Base-by-base conservation (phyloP, 768 basidiomycete species). In the Strobilomyces confusus region DNA sequence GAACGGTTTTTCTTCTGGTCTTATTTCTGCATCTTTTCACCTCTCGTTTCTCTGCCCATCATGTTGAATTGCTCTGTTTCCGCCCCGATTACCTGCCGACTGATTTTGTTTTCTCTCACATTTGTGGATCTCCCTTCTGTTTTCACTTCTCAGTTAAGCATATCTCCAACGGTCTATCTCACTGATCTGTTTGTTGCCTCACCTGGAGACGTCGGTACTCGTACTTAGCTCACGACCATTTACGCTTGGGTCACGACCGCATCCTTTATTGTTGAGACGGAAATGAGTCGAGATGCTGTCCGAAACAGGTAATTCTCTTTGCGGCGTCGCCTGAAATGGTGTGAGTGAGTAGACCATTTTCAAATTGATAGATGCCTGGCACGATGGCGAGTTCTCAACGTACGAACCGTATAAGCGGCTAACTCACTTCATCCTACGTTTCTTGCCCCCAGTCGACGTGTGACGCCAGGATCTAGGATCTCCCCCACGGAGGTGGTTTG, bases 321-420 rank as follows among this genome's bases (percentile, higher is more conserved):
- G 48, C 48, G 48, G 48, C 23, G 48, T 40, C 9, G 5, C 34
- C 46, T 13, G 33, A 12, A 33, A 33, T 33, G 33, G 33, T 13
- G 3, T 13, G 7, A 33, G n/a, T 40, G 44, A 36, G 46, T 61
- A 20, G 33, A 30, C 23, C 9, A 66, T 63, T 64, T n/a, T 64
- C 61, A 66, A 64, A 64, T 65, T 59, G 61, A 65, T 66, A 65
- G 52, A 57, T 29, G 9, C 29, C 6, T 54, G 49, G 41, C 45
- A 42, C 51, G 53, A 48, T 53, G 52, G 45, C 15, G 37, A 49
- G 26, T 57, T 51, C 32, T 26, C 40, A 25, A 14, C 22, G 32
- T 23, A 23, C 12, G 9, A n/a, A 32, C 17, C 8, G 12, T n/a
- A 43, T 17, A 41, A 38, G 30, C 19, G 17, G 11, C 5, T 7